Evolutionary conservation across 805 yeast genomes (phyloP).

Genomic region (Saturnispora ahearnii): DNA sequence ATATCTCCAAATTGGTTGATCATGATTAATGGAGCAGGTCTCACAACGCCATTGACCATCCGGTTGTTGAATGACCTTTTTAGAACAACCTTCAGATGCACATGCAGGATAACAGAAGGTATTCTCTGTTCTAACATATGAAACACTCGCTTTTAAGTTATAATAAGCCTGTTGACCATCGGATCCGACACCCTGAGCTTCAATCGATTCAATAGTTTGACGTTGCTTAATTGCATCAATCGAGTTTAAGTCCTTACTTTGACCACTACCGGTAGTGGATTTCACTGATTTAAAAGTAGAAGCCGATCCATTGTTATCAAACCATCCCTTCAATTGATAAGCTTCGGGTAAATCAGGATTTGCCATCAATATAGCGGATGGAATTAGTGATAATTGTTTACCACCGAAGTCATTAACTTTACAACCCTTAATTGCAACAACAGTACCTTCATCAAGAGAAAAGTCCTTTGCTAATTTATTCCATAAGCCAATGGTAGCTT

Average conservation of each 20-base stretch:
- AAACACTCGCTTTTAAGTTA: slow-evolving; percentile 63
- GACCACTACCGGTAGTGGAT: slow-evolving; percentile 24
- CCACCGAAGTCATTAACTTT: slow-evolving; percentile 86
- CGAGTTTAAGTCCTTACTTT: slow-evolving; percentile 24
- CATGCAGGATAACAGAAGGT: slow-evolving; percentile 85
- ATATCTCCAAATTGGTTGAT: slow-evolving; percentile 70
- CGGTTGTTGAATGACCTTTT: slow-evolving; percentile 68
- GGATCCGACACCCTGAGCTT: slow-evolving; percentile 58
- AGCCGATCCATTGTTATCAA: slow-evolving; percentile 64
- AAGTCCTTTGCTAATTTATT: slow-evolving; percentile 79
- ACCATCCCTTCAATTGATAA: slow-evolving; percentile 89
- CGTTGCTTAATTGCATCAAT: slow-evolving; percentile 44
- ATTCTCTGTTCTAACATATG: slow-evolving; percentile 61
- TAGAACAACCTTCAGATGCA: slow-evolving; percentile 62
- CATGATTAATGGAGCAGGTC: slow-evolving; percentile 65
- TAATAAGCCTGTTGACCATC: slow-evolving; percentile 77
- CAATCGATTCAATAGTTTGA: slow-evolving; percentile 57
- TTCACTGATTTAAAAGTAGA: slow-evolving; percentile 56
- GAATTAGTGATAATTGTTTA: slow-evolving; percentile 70
- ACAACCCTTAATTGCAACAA: slow-evolving; percentile 88
- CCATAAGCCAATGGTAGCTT: slow-evolving; percentile 82
- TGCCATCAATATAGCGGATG: slow-evolving; percentile 61
- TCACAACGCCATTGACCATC: slow-evolving; percentile 90
- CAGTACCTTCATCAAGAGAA: slow-evolving; percentile 61
- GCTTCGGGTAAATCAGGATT: slow-evolving; percentile 91